Conservation (phyloP, 169 alveolate species). For the Amoebophrya sp. region DNA sequence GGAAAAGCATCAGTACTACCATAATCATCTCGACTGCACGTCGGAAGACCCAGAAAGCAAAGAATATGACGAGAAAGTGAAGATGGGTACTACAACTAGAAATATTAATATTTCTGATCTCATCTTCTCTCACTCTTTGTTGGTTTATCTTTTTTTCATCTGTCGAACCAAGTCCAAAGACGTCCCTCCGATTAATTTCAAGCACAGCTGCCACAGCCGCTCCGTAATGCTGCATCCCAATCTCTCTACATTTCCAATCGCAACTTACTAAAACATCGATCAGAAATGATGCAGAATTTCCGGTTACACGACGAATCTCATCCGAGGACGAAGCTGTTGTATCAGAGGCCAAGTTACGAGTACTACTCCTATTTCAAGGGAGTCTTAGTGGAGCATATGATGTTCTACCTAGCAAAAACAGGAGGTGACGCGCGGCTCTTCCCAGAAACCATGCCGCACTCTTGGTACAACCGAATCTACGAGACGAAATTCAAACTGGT, state of each 20-base stretch:
- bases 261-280: not conserved
- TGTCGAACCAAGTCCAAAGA: not conserved
- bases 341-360: conserved; percentile 39
- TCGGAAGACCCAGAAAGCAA: conserved; percentile 45
- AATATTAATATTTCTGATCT: not conserved
- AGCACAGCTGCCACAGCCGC: not conserved
- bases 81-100: not conserved
- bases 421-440: conserved; percentile 70
- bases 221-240: not conserved
- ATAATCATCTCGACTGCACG: conserved; percentile 35
- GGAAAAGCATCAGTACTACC: conserved; percentile 63
- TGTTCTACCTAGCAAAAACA: conserved; percentile 63
- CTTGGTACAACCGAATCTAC: conserved; percentile 29
- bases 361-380: conserved; percentile 1
- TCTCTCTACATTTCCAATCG: not conserved
- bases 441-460: conserved; percentile 61
- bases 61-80: conserved; percentile 27
- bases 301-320: not conserved
- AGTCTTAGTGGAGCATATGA: conserved; percentile 71
- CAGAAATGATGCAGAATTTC: conserved; percentile 19
- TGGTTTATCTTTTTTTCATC: not conserved
- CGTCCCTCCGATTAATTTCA: not conserved
- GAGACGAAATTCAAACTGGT: not conserved
- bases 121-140: too few species aligned
- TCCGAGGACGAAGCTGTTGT: conserved; percentile 8